phyloP scores from a whole-genome alignment of 2,329 filamentous ascomycete species.

The Lasiodiplodia sp. region DNA sequence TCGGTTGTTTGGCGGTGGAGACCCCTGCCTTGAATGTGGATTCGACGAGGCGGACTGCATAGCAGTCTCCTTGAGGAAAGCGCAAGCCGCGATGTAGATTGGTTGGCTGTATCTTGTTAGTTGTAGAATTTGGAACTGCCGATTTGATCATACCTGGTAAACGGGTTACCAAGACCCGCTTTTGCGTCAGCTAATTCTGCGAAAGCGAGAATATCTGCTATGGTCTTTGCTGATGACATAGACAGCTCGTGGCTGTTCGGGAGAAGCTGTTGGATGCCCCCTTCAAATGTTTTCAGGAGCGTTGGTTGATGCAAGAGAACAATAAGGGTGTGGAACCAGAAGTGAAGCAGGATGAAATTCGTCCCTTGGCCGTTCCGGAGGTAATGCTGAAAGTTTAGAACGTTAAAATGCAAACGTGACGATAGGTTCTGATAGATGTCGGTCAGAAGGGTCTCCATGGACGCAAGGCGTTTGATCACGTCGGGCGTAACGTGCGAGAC shows the following conservation, averaged over 20 bases:
- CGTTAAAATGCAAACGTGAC: constrained; percentile 79
- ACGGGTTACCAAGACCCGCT: constrained; percentile 86
- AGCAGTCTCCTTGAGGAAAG: constrained; percentile 83
- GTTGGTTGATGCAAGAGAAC: constrained; percentile 86
- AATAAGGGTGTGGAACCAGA: constrained; percentile 88
- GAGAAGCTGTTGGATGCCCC: constrained; percentile 73
- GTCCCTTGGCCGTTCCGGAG: constrained; percentile 81
- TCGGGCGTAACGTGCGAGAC: constrained; percentile 77
- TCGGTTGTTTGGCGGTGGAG: constrained; percentile 47
- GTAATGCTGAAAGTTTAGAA: constrained; percentile 84
- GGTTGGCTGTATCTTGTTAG: constrained; percentile 67
- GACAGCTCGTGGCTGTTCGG: constrained; percentile 81
- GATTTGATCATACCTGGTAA: constrained; percentile 61
- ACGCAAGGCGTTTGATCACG: constrained; percentile 72
- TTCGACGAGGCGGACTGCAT: constrained; percentile 70
- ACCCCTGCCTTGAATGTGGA: constrained; percentile 66
- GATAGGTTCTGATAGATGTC: constrained; percentile 77
- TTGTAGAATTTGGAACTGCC: too few relatives aligned
- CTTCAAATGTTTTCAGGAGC: constrained; percentile 77
- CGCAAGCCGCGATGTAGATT: constrained; percentile 89
- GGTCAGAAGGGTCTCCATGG: constrained; percentile 84
- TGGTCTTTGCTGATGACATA: constrained; percentile 90
- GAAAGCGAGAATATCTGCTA: constrained; percentile 86
- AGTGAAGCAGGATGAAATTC: constrained; percentile 84
- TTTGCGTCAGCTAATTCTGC: constrained; percentile 85